These are phyloP conservation scores for Saturnispora hagleri DNA, from an alignment of 805 yeast species.

Conservation along the genomic window DNA sequence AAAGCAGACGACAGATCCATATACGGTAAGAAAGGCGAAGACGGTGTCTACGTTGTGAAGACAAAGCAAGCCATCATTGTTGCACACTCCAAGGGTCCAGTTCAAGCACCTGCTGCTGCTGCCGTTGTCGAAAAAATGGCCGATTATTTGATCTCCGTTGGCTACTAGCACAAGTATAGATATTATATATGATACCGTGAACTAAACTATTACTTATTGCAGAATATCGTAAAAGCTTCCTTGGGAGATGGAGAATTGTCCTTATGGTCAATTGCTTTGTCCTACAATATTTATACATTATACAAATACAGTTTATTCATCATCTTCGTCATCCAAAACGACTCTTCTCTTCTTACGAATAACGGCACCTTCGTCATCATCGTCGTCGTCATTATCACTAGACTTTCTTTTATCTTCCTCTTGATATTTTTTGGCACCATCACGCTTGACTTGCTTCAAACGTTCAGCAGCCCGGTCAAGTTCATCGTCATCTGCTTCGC, in stretches of 20 bases:
- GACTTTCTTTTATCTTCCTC: slow-evolving; percentile 41
- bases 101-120: slow-evolving; percentile 92
- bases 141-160: slow-evolving; percentile 83
- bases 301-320: slow-evolving; percentile 20
- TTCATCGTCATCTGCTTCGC: slow-evolving; percentile 28
- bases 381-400: slow-evolving; percentile 39
- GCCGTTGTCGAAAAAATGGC: slow-evolving; percentile 92
- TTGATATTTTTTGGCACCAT: slow-evolving; percentile 45
- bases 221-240: too few species aligned
- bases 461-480: slow-evolving; percentile 50
- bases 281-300: background rate
- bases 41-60: slow-evolving; percentile 85
- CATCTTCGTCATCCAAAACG: slow-evolving; percentile 36
- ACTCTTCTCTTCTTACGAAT: slow-evolving; percentile 37
- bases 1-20: slow-evolving; percentile 89
- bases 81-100: slow-evolving; percentile 90
- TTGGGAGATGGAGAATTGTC: too few species aligned
- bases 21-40: slow-evolving; percentile 84
- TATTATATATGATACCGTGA: background rate
- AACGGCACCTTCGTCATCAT: slow-evolving; percentile 44
- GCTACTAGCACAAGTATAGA: slow-evolving; percentile 40
- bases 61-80: slow-evolving; percentile 86
- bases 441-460: slow-evolving; percentile 43
- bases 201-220: background rate
- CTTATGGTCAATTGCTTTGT: background rate